Conservation (phyloP, 2,329 filamentous ascomycete species). For the Curvularia sp. region DNA sequence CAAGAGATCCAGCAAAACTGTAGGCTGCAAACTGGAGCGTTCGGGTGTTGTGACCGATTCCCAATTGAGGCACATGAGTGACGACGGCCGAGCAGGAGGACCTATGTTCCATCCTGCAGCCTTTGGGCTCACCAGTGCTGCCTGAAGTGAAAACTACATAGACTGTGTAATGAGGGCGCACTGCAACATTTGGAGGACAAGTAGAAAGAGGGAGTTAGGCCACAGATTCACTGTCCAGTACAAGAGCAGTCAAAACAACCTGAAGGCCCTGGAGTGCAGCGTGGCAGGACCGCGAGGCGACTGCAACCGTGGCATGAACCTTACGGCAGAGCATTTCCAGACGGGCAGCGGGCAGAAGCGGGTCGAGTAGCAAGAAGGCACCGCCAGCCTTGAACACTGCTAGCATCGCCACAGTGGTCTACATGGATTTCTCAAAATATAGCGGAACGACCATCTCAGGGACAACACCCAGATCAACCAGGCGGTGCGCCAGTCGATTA, state of each 20-base stretch:
- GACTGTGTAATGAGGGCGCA: not conserved
- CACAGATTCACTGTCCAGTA: too few relatives aligned
- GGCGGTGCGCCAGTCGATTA: conserved; percentile 14
- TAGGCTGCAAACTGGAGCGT: conserved; percentile 46
- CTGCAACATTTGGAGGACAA: too few relatives aligned
- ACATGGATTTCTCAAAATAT: conserved; percentile 28
- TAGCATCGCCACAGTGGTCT: conserved; percentile 48
- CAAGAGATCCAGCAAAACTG: conserved; percentile 52
- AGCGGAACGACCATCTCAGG: conserved; percentile 17
- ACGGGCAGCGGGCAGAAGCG: too few relatives aligned
- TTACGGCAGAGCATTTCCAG: too few relatives aligned
- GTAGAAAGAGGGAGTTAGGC: too few relatives aligned
- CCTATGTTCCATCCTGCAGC: conserved; percentile 56
- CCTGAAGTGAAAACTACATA: conserved; percentile 74
- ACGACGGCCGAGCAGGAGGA: not conserved
- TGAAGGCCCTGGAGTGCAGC: too few relatives aligned
- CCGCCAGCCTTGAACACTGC: conserved; percentile 53
- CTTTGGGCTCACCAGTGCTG: conserved; percentile 77
- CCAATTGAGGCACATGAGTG: not conserved
- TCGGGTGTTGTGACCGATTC: conserved; percentile 53
- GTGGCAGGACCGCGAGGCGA: too few relatives aligned
- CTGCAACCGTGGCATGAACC: too few relatives aligned
- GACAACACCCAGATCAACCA: conserved; percentile 16
- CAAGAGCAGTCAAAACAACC: too few relatives aligned
- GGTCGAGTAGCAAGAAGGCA: conserved; percentile 41